Evolutionary conservation across 2,329 filamentous ascomycete species (phyloP), one percentile per base, ranked within the genome.

Genomic region (Colletotrichum lini): DNA sequence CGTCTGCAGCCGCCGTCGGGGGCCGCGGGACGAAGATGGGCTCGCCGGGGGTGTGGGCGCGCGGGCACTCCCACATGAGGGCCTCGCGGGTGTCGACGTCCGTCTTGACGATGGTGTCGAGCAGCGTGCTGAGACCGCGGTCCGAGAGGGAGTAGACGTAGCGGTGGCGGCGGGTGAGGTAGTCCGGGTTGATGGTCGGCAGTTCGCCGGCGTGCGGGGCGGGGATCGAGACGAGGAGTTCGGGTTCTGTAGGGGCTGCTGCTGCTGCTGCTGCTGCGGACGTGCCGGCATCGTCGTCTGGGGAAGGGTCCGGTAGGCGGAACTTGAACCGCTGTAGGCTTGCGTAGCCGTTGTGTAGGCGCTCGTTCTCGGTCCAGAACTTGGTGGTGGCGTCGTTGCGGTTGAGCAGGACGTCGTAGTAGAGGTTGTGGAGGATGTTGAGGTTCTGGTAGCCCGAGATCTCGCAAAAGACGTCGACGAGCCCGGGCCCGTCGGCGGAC

Each of bases 1-100:
- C 30, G 30, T 30, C 53, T 1, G 26, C 26, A 1, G 13, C 1
- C 44, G 16, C 6, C 52, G 45, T 4, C 40, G 59, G 13, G 4
- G 83, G 82, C 9, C 80, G 77, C 8, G 74, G 80, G 1, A 94
- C 84, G 72, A 94, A 94, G 42, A 94, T 89, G 0, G 91, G 84
- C 79, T 94, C 92, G 2, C 92, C 89, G 0, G 92, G 92, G 0
- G 90, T 91, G 75, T 94, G 91, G 0, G 87, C 90, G 1, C 81
- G 78, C 0, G 84, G 83, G 0, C 84, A 84, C 13, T 87, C 84
- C 92, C 92, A 94, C 71, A 87, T 82, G 4, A 87, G 72, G 0
- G 84, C 82, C 38, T 84, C 83, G 13, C 86, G 81, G 0, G 87
- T 91, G 12, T 81, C 75, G 4, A 89, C 83, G 76, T 94, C 91